These are phyloP conservation scores for Suillus americanus DNA, from an alignment of 768 basidiomycete species.

Conservation along the genomic window DNA sequence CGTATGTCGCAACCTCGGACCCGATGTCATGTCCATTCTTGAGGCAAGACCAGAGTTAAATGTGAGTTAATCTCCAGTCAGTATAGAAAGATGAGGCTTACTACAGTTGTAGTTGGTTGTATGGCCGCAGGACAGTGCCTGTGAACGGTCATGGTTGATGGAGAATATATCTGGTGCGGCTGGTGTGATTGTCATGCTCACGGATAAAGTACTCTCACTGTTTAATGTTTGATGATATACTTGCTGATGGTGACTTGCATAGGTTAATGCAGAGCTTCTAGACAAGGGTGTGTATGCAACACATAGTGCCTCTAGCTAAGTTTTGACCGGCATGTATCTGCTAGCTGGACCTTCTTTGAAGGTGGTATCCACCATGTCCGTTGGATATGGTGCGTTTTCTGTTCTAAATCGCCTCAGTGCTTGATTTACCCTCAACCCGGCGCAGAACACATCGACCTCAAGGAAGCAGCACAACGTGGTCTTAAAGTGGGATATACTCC, in stretches of 20 bases:
- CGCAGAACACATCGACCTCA: conserved; percentile 83
- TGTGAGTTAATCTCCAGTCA: conserved; percentile 32
- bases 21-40: conserved; percentile 61
- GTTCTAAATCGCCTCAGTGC: background rate
- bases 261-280: conserved; percentile 73
- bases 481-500: conserved; percentile 90
- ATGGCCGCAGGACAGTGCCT: conserved; percentile 55
- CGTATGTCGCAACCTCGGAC: conserved; percentile 59
- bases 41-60: conserved; percentile 51
- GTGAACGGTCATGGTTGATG: conserved; percentile 69
- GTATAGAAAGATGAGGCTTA: background rate
- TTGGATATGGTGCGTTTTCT: conserved; percentile 68
- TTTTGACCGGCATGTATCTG: conserved; percentile 1
- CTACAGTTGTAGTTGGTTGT: conserved; percentile 38
- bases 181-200: conserved; percentile 64
- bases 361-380: conserved; percentile 92
- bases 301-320: background rate
- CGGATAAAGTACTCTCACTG: conserved; percentile 60
- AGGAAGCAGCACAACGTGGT: conserved; percentile 54
- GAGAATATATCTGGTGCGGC: conserved; percentile 65
- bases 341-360: conserved; percentile 72
- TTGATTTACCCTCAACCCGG: background rate
- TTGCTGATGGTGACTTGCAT: background rate
- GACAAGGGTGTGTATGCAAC: conserved; percentile 31
- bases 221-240: background rate